Evolutionary conservation across 2,329 filamentous ascomycete genomes (phyloP).

Genomic region (Torrubiella hemipterigena): DNA sequence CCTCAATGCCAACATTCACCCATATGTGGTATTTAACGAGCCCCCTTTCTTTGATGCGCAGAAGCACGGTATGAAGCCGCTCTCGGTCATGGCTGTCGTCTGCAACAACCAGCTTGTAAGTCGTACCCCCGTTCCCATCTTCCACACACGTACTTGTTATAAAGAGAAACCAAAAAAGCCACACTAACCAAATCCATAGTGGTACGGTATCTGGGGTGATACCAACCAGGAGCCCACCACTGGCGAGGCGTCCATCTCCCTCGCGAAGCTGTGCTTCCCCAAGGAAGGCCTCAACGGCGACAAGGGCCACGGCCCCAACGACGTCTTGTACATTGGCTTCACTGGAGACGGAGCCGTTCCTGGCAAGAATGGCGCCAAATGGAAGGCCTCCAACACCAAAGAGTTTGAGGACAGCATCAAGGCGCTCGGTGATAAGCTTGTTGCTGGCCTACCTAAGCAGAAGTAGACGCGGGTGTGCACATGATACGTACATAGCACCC

Average conservation of each 20-base stretch:
- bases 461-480: too few relatives aligned
- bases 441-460: conserved; percentile 14
- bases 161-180: background rate
- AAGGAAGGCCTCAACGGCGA: conserved; percentile 31
- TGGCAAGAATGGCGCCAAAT: conserved; percentile 33
- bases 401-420: conserved; percentile 37
- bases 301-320: conserved; percentile 36
- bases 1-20: conserved; percentile 32
- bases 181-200: background rate
- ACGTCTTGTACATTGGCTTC: conserved; percentile 47
- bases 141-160: too few relatives aligned
- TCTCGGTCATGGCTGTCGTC: conserved; percentile 36
- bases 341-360: conserved; percentile 36
- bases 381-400: conserved; percentile 29
- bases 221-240: conserved; percentile 34
- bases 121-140: conserved; percentile 24
- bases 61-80: conserved; percentile 24
- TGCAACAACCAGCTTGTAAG: conserved; percentile 27
- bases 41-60: conserved; percentile 21
- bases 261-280: conserved; percentile 39
- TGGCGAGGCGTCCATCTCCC: conserved; percentile 37
- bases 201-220: conserved; percentile 43
- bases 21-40: conserved; percentile 34
- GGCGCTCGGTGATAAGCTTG: conserved; percentile 30
- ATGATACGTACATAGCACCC: too few relatives aligned